phyloP scores from a whole-genome alignment of 257 asterid genomes.

The Galeopsis tetrahit region DNA sequence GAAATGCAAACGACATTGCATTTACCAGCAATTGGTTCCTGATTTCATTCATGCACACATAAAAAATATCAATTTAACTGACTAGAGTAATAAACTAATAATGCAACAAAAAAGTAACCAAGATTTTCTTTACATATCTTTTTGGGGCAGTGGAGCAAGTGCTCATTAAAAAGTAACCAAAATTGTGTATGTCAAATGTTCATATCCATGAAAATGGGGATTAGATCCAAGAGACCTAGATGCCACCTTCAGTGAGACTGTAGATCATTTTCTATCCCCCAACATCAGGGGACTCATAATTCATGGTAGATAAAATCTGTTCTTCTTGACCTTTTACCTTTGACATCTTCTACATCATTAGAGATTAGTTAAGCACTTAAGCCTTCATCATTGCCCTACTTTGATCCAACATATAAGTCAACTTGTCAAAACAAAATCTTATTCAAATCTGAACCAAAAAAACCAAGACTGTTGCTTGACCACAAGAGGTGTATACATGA shows the following conservation, averaged over 20 bases:
- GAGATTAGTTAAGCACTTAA: not conserved
- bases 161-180: constrained; percentile 2
- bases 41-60: constrained; percentile 33
- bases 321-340: constrained; percentile 10
- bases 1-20: constrained; percentile 86
- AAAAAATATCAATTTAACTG: constrained; percentile 22
- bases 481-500: too few relatives aligned
- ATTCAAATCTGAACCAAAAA: not conserved
- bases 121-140: not conserved
- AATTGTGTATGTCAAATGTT: not conserved
- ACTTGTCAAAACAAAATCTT: not conserved
- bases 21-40: constrained; percentile 95
- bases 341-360: constrained; percentile 10
- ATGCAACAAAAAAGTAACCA: not conserved
- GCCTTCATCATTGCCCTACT: not conserved
- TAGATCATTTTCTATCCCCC: not conserved
- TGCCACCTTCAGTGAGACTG: not conserved
- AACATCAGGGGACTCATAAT: not conserved
- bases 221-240: not conserved
- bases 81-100: not conserved
- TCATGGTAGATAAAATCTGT: not conserved
- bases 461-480: too few relatives aligned
- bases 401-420: not conserved
- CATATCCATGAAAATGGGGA: constrained; percentile 21
- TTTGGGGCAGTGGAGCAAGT: not conserved